Base-by-base conservation (phyloP, 306 rosid species). In the Vigna nakashimae region DNA sequence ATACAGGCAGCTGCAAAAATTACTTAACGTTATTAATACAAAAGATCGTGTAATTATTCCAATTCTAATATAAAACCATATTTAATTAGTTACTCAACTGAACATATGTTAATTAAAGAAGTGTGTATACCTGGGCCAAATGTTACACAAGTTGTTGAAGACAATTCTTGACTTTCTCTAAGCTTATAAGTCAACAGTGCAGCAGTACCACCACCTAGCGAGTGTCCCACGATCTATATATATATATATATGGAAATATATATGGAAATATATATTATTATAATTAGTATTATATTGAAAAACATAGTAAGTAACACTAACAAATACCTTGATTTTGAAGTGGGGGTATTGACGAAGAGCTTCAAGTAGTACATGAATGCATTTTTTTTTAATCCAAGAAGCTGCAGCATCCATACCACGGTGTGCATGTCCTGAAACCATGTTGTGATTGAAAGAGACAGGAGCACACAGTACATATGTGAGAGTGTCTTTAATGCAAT, bases 391-490 rank as follows among this genome's bases (percentile, higher is more conserved):
- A n/a, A n/a, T 92, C 98, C 97, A 92, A 46, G 91, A 86, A 71
- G 97, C 98, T 55, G 98, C 93, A 80, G 97, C 97, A 83, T 89
- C 93, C 98, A 94, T 90, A 74, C 98, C 98, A 74, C 96, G 89
- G 79, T 92, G 98, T 24, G 97, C 98, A 86, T 92, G 88, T 76
- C 98, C 98, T 55, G 92, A 87, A 80, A 94, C 84, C 52, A 90
- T 80, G 82, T 92, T 90, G 89, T 91, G 98, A 82, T 90, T 89
- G 84, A 94, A 94, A 63, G 97, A 93, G 73, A 89, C 91, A 32
- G 92, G 97, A n/a, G 95, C 91, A 18, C 97, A 95, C 49, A 97
- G 88, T 81, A 89, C 98, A 65, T 97, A 95, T 30, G 97, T 94
- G 67, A 94, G 81, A 3, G 97, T 94, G 76, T 94, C 98, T 90